These are phyloP conservation scores for Daldinia bambusicola DNA, from an alignment of 495 filamentous ascomycete species.

Conservation along the genomic window DNA sequence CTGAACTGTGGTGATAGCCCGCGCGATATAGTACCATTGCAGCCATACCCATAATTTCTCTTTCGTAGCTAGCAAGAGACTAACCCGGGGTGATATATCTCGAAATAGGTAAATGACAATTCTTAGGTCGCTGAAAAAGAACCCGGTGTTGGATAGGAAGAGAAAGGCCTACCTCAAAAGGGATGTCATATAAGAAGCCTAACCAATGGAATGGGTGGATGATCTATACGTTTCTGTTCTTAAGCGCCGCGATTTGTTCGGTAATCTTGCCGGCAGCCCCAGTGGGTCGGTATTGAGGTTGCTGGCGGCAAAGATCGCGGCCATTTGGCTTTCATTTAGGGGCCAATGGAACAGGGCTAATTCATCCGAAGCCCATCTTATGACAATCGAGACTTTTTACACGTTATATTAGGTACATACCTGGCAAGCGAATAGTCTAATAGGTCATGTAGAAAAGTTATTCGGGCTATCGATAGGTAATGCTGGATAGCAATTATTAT, in stretches of 20 bases:
- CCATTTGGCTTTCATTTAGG: conserved; percentile 16
- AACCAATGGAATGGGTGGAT: conserved; percentile 17
- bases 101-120: conserved; percentile 2
- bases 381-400: not conserved
- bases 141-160: not conserved
- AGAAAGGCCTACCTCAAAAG: conserved; percentile 9
- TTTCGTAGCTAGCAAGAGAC: conserved; percentile 10
- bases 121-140: conserved; percentile 12
- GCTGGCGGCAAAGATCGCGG: conserved; percentile 34
- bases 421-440: not conserved
- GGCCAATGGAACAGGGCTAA: conserved; percentile 7
- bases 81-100: conserved; percentile 4
- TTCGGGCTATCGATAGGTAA: not conserved
- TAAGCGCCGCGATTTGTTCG: conserved; percentile 46
- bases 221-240: conserved; percentile 1
- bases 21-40: conserved; percentile 27
- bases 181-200: conserved; percentile 7
- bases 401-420: not conserved
- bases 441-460: too few relatives aligned
- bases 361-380: not conserved
- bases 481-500: not conserved
- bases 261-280: conserved; percentile 36
- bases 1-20: conserved; percentile 12
- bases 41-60: conserved; percentile 10
- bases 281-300: conserved; percentile 31